Conservation (phyloP, 495 filamentous ascomycete species). For the Podospora didyma region DNA sequence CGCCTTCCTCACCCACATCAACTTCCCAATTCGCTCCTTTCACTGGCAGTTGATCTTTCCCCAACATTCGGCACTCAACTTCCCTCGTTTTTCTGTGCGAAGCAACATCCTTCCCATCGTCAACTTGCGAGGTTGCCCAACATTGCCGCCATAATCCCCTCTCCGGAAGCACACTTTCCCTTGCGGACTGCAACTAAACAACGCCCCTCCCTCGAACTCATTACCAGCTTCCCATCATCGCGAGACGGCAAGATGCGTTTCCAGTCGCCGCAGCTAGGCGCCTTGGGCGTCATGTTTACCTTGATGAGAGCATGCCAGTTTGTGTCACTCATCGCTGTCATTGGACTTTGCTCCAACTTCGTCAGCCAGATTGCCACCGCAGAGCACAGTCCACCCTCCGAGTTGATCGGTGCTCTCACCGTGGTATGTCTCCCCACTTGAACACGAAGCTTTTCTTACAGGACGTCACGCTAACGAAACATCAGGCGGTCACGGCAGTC, state of each 20-base stretch:
- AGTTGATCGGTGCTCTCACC: conserved; percentile 72
- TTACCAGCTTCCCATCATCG: conserved; percentile 33
- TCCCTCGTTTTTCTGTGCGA: background rate
- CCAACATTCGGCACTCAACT: background rate
- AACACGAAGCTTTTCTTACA: background rate
- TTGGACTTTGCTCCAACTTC: conserved; percentile 81
- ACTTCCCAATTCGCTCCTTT: background rate
- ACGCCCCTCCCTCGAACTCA: conserved; percentile 26
- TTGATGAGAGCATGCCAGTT: conserved; percentile 67
- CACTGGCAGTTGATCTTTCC: conserved; percentile 29
- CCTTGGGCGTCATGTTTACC: conserved; percentile 74
- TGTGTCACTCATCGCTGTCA: conserved; percentile 68
- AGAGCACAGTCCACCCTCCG: conserved; percentile 59
- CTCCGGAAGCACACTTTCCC: conserved; percentile 24
- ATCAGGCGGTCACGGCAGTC: conserved; percentile 67
- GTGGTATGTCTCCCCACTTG: conserved; percentile 58
- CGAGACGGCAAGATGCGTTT: conserved; percentile 38
- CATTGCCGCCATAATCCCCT: conserved; percentile 23
- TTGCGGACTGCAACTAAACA: conserved; percentile 23
- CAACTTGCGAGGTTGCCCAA: conserved; percentile 12
- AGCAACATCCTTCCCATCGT: too few species aligned
- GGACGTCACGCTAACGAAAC: background rate
- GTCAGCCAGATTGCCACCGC: conserved; percentile 68
- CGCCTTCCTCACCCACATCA: conserved; percentile 1
- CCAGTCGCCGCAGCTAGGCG: conserved; percentile 67